Base-by-base conservation (phyloP, 106 monocot genomes). In the Ottelia alismoides region DNA sequence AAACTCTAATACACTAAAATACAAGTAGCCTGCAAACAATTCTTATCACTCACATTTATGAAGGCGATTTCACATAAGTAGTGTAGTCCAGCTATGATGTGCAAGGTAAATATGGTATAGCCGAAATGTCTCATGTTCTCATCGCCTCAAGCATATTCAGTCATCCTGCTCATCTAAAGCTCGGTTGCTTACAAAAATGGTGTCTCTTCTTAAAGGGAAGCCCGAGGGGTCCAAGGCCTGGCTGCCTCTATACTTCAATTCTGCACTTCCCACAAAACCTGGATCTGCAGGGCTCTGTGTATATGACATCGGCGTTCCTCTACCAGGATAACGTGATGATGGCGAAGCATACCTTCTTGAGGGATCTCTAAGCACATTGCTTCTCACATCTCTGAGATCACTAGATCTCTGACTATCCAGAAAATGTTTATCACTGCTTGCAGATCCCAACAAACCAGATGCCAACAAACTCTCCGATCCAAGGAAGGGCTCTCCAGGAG, bases 281-380 rank as follows among this genome's bases (percentile, higher is more conserved):
- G 84, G 57, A 52, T 88, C 88, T 1, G 72, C 50, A 46, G 84
- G 49, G 50, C 4, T 46, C 30, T 74, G 58, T 65, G 81, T 72
- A 49, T 58, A 87, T 16, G 68, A 61, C 43, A 83, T 71, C 2
- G 62, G 58, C 22, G 80, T 1, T 20, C 64, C 72, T 25, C 66
- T 80, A 20, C 65, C 81, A 27, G 69, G 23, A 59, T 79, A 96
- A 25, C 74, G 65, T 21, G 72, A 30, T 27, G 76, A 56, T 27
- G 84, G 92, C 2, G 94, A 96, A 10, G 66, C 70, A 58, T 84
- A 96, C 66, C 84, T 76, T 53, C 82, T 64, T 2, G 70, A 0
- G 5, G 78, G 63, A 20, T 58, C 72, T 74, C 88, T 83, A 32
- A 74, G 57, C 1, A 59, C 68, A n/a, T 65, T 31, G 28, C 71